phyloP scores from a whole-genome alignment of 163 green algal species.

The Prototheca stagnorum region DNA sequence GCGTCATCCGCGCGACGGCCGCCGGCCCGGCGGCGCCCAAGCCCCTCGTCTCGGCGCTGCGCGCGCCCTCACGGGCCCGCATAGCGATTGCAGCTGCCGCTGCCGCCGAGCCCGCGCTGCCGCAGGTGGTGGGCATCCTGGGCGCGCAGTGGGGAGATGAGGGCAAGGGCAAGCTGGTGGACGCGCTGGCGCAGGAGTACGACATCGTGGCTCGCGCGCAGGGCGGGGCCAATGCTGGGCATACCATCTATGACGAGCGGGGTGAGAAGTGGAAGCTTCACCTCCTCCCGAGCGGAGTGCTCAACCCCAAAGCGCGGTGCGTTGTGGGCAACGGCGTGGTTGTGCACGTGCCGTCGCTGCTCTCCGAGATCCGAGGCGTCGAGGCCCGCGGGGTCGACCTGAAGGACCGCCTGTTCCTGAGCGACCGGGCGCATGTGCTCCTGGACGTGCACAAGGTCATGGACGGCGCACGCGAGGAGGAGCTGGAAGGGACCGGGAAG shows the following conservation, averaged over 20 bases:
- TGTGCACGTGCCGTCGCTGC: constrained; percentile 85
- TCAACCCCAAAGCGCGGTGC: constrained; percentile 75
- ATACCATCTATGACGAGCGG: constrained; percentile 95
- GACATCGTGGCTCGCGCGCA: constrained; percentile 87
- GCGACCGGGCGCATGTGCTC: constrained; percentile 85
- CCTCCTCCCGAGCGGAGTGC: constrained; percentile 89
- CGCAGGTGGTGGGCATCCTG: constrained; percentile 80
- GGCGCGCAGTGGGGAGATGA: constrained; percentile 98
- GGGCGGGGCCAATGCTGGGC: constrained; percentile 94
- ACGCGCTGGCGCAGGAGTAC: constrained; percentile 91
- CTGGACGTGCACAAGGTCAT: constrained; percentile 98
- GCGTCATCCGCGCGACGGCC: too few species aligned
- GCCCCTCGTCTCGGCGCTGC: too few species aligned
- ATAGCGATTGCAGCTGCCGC: too few species aligned
- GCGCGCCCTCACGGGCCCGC: too few species aligned
- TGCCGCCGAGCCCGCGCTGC: constrained; percentile 17
- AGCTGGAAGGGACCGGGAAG: constrained; percentile 55
- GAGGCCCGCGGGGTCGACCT: constrained; percentile 48
- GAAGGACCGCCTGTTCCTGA: constrained; percentile 72
- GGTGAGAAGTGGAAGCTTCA: constrained; percentile 96
- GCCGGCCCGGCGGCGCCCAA: too few species aligned
- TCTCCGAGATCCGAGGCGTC: constrained; percentile 83
- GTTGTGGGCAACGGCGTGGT: constrained; percentile 97
- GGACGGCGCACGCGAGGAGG: constrained; percentile 63
- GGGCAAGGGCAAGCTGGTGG: constrained; percentile 98